These are phyloP conservation scores for Lyophyllum atratum DNA, from an alignment of 768 basidiomycete genomes.

Conservation along the genomic window DNA sequence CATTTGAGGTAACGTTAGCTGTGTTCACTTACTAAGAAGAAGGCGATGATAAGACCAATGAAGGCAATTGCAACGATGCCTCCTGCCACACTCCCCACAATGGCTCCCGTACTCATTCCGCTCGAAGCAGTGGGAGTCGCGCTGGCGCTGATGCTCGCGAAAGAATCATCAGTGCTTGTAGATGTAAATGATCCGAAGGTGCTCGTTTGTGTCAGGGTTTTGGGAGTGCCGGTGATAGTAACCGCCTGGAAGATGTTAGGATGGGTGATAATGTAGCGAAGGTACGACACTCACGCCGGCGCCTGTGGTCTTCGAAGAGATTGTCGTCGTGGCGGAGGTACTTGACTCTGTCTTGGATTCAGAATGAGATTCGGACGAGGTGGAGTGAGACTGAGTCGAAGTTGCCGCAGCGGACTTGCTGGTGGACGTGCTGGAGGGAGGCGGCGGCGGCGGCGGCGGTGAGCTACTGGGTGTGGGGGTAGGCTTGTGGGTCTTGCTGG, in stretches of 20 bases:
- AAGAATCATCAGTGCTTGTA: conserved; percentile 14
- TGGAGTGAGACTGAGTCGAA: background rate
- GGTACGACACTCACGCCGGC: conserved; percentile 12
- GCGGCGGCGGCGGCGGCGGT: background rate
- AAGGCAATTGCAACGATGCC: conserved; percentile 38
- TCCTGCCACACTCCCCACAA: conserved; percentile 41
- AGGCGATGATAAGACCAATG: conserved; percentile 38
- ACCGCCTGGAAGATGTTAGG: conserved; percentile 15
- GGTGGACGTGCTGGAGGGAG: background rate
- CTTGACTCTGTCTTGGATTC: conserved; percentile 2
- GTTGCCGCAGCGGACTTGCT: background rate
- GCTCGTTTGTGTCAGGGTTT: conserved; percentile 20
- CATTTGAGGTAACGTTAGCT: background rate
- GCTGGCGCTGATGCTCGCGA: conserved; percentile 18
- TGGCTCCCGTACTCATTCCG: conserved; percentile 38
- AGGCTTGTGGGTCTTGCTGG: background rate
- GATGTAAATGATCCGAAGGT: conserved; percentile 19
- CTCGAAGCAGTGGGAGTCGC: conserved; percentile 16
- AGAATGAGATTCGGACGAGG: background rate
- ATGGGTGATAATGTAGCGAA: background rate
- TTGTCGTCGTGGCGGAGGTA: conserved; percentile 13
- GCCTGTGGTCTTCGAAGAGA: conserved; percentile 4
- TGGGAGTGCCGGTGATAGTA: conserved; percentile 11
- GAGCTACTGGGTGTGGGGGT: background rate
- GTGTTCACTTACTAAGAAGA: conserved; percentile 37